Conservation (phyloP, 2,329 filamentous ascomycete genomes). For the Leptographium flavum region DNA sequence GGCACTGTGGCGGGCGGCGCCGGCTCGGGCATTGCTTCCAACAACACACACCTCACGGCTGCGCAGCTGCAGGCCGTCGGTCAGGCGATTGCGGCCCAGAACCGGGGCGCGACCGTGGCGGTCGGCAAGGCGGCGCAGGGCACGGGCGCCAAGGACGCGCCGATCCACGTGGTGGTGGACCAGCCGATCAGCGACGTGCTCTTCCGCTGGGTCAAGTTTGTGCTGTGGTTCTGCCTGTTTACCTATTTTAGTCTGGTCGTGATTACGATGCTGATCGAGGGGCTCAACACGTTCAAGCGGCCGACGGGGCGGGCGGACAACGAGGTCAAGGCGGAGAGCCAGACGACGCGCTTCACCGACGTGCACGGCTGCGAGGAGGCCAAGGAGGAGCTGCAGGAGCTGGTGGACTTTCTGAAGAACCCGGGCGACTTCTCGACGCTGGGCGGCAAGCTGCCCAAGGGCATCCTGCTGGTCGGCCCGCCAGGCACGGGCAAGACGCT, state of each 20-base stretch:
- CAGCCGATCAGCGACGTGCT: constrained; percentile 67
- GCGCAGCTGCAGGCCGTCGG: constrained; percentile 64
- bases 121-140: constrained; percentile 33
- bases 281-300: constrained; percentile 64
- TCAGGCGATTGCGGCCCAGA: constrained; percentile 64
- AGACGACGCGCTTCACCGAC: constrained; percentile 81
- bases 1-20: constrained; percentile 4
- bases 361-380: constrained; percentile 97
- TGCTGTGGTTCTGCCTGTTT: constrained; percentile 63
- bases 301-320: constrained; percentile 54
- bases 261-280: constrained; percentile 72
- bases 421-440: constrained; percentile 88
- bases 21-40: constrained; percentile 14
- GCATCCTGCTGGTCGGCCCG: constrained; percentile 85
- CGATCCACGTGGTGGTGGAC: constrained; percentile 92
- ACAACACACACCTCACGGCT: constrained; percentile 27
- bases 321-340: constrained; percentile 84
- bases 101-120: constrained; percentile 51
- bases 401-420: constrained; percentile 90
- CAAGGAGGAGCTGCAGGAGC: constrained; percentile 92
- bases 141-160: constrained; percentile 62
- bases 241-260: constrained; percentile 68
- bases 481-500: constrained; percentile 97
- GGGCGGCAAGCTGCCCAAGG: constrained; percentile 92
- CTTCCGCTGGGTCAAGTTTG: constrained; percentile 86